Percentiles rank a stretch among this genome's conserved stretches.
Evolutionary conservation across 768 basidiomycete genomes (phyloP).

Genomic region (Harrya chromipes): DNA sequence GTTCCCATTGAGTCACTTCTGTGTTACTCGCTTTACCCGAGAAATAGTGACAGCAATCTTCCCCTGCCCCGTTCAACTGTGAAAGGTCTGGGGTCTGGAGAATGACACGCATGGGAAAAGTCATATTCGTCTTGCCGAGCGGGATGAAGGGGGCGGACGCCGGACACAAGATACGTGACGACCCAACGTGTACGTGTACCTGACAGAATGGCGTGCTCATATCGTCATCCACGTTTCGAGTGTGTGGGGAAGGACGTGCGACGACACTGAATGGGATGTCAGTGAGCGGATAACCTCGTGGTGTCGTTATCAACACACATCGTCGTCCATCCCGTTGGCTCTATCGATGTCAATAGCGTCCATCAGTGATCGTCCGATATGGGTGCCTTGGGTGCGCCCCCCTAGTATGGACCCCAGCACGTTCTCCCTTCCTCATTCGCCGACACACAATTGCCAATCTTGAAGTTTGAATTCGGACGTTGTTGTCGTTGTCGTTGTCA

Average conservation of each 20-base stretch:
- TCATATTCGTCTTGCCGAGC: not conserved
- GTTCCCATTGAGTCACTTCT: no score
- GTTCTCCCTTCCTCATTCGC: not conserved
- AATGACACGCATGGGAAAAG: not conserved
- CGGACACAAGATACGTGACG: not conserved
- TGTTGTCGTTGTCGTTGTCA: not conserved
- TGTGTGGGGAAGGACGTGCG: slow-evolving; percentile 1
- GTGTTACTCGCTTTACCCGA: not conserved
- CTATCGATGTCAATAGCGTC: not conserved
- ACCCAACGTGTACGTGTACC: slow-evolving; percentile 3
- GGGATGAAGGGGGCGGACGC: no score
- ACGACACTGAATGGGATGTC: not conserved
- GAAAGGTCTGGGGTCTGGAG: not conserved
- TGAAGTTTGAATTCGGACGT: not conserved
- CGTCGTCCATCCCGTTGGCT: no score
- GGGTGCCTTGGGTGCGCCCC: not conserved
- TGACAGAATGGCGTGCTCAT: slow-evolving; percentile 2
- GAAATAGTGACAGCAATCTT: not conserved
- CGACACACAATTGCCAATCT: slow-evolving; percentile 7
- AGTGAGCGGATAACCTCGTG: slow-evolving; percentile 8
- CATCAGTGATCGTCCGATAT: not conserved
- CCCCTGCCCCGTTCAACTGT: not conserved
- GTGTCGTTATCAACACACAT: slow-evolving; percentile 8
- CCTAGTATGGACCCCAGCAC: not conserved
- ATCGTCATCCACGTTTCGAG: slow-evolving; percentile 3